Conservation (phyloP, 2,329 filamentous ascomycete species). For the Cladosporium sphaerospermum region DNA sequence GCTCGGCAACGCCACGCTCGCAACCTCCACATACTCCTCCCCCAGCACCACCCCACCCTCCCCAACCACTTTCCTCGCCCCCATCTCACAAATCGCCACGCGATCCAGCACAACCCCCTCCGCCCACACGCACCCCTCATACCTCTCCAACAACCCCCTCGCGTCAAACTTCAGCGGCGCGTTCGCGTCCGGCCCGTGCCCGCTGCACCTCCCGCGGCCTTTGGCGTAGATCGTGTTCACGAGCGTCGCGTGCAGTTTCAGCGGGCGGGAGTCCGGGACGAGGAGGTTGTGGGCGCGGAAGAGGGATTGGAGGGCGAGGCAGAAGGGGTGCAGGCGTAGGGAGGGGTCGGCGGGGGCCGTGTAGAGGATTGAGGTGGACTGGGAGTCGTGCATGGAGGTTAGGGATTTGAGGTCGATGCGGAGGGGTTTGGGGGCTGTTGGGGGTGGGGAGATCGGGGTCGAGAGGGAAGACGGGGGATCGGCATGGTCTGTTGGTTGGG, state of each 20-base stretch:
- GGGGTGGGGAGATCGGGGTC: constrained; percentile 15
- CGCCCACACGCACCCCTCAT: constrained; percentile 65
- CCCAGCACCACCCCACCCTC: constrained; percentile 43
- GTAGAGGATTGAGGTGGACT: constrained; percentile 59
- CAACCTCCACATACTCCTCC: constrained; percentile 49
- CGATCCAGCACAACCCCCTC: constrained; percentile 59
- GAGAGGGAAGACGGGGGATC: constrained; percentile 4
- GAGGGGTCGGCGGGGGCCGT: constrained; percentile 52
- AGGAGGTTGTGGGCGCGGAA: constrained; percentile 56
- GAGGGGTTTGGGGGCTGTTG: constrained; percentile 20
- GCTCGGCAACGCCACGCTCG: constrained; percentile 18
- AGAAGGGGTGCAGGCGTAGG: constrained; percentile 51
- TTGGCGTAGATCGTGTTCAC: constrained; percentile 77
- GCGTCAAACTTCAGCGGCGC: constrained; percentile 39
- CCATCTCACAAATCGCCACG: constrained; percentile 81
- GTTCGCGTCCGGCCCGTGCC: constrained; percentile 30
- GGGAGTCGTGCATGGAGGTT: constrained; percentile 54
- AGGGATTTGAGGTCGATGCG: constrained; percentile 44
- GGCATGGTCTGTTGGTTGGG: neutral
- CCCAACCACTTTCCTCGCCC: constrained; percentile 60
- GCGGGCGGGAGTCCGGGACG: constrained; percentile 51
- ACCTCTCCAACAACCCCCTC: constrained; percentile 43
- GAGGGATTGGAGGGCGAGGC: constrained; percentile 45
- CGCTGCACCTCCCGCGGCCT: constrained; percentile 21
- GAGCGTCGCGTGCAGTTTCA: constrained; percentile 78